Evolutionary conservation across 2,329 filamentous ascomycete species (phyloP).

Genomic region (Fonsecaea multimorphosa): DNA sequence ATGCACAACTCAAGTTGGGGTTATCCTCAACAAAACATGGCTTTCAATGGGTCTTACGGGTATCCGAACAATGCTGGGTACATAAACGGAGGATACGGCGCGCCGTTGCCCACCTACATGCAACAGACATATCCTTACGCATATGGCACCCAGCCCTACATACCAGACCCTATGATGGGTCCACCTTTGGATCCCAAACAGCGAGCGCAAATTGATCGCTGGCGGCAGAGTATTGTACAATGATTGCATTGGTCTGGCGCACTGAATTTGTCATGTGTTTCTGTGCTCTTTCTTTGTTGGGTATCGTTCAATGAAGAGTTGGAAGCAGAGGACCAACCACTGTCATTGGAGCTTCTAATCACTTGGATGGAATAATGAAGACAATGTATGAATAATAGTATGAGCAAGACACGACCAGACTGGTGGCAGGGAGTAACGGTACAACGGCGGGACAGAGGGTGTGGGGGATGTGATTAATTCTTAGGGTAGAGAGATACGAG

Average conservation of each 20-base stretch:
- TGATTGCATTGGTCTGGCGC: conserved; percentile 12
- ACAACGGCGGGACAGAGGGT: background rate
- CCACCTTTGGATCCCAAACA: conserved; percentile 57
- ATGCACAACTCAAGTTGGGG: conserved; percentile 23
- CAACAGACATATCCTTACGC: conserved; percentile 30
- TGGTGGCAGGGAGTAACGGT: background rate
- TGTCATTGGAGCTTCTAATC: background rate
- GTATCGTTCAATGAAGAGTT: background rate
- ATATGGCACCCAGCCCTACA: conserved; percentile 28
- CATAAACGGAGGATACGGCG: conserved; percentile 24
- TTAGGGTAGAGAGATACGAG: background rate
- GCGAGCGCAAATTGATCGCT: conserved; percentile 64
- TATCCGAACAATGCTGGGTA: conserved; percentile 26
- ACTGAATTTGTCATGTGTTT: background rate
- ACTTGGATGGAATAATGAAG: conserved; percentile 7
- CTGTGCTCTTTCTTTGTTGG: background rate
- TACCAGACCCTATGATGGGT: conserved; percentile 41
- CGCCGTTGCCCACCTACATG: conserved; percentile 36
- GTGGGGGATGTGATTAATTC: background rate
- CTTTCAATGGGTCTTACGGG: conserved; percentile 21
- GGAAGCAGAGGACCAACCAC: background rate
- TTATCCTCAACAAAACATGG: conserved; percentile 25
- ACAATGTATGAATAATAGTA: conserved; percentile 25
- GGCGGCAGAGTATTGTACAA: conserved; percentile 51
- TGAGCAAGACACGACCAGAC: conserved; percentile 16